Percentiles rank a stretch among this genome's conserved stretches.
These are phyloP conservation scores for Tylopilus rubrobrunneus DNA, from an alignment of 768 basidiomycete genomes.

Conservation along the genomic window DNA sequence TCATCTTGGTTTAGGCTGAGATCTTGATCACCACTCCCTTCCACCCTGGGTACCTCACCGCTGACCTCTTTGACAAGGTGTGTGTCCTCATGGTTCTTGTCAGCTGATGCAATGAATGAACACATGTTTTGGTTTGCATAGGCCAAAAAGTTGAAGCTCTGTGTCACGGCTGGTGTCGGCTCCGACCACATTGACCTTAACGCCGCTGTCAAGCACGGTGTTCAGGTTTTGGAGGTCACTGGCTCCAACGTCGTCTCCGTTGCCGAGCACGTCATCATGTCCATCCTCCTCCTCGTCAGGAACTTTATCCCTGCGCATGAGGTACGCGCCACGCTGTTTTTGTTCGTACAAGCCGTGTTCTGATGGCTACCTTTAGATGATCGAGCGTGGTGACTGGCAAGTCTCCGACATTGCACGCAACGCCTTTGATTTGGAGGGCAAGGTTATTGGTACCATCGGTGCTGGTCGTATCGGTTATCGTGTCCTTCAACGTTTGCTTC, in stretches of 20 bases:
- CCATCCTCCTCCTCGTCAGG: conserved; percentile 84
- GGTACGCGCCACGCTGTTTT: conserved; percentile 32
- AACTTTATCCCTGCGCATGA: conserved; percentile 89
- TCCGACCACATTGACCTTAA: conserved; percentile 90
- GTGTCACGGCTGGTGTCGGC: conserved; percentile 88
- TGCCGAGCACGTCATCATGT: conserved; percentile 89
- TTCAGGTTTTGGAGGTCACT: conserved; percentile 83
- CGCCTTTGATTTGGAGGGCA: conserved; percentile 86
- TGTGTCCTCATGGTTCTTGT: conserved; percentile 2
- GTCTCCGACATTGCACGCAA: conserved; percentile 80
- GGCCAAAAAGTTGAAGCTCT: conserved; percentile 87
- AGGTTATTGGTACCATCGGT: conserved; percentile 90
- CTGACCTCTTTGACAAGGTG: conserved; percentile 67
- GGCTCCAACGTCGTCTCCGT: conserved; percentile 91
- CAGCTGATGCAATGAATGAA: conserved; percentile 3
- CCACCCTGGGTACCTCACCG: conserved; percentile 82
- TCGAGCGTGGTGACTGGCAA: conserved; percentile 82
- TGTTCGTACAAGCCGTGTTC: background rate
- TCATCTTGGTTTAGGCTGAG: conserved; percentile 50
- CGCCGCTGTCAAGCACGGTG: conserved; percentile 73
- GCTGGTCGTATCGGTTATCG: conserved; percentile 83
- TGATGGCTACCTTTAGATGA: conserved; percentile 47
- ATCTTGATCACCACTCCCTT: conserved; percentile 82
- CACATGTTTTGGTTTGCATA: conserved; percentile 25
- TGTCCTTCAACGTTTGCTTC: conserved; percentile 72